Conservation (phyloP, 805 yeast genomes). For the Candida yuanshanica region DNA sequence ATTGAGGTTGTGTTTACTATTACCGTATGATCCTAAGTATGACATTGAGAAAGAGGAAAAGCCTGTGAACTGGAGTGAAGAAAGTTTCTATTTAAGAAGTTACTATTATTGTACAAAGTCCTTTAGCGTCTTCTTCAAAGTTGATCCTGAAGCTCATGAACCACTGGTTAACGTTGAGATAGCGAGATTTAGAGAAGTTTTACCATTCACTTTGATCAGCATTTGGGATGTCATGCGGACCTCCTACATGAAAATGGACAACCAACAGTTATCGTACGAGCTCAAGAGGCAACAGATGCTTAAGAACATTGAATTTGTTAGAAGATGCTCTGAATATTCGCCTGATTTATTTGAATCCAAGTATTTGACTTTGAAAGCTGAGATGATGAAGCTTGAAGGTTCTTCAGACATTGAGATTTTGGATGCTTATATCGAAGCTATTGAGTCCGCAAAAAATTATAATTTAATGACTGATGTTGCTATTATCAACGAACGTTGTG, state of each 20-base stretch:
- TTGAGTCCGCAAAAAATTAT: conserved; percentile 31
- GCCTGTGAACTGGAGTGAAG: neutral
- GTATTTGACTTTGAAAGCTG: conserved; percentile 30
- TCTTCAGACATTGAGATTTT: conserved; percentile 32
- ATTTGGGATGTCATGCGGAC: neutral
- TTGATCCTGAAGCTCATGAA: neutral
- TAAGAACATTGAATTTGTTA: conserved; percentile 23
- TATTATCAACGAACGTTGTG: conserved; percentile 37
- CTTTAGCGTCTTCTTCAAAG: neutral
- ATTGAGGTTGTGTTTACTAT: conserved; percentile 8
- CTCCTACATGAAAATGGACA: conserved; percentile 11
- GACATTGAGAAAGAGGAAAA: conserved; percentile 9
- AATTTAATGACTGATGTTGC: conserved; percentile 35
- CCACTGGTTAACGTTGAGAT: conserved; percentile 1
- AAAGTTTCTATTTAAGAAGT: conserved; percentile 10
- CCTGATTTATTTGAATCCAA: conserved; percentile 37
- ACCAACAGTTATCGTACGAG: conserved; percentile 17
- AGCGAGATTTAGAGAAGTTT: neutral
- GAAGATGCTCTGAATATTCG: conserved; percentile 30
- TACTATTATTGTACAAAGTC: conserved; percentile 9
- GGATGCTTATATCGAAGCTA: conserved; percentile 40
- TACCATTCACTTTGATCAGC: conserved; percentile 10
- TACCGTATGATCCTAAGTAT: conserved; percentile 16
- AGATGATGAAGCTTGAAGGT: conserved; percentile 20
- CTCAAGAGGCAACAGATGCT: conserved; percentile 21